phyloP scores from a whole-genome alignment of 495 filamentous ascomycete genomes.

The Hypoxylon lenormandii region DNA sequence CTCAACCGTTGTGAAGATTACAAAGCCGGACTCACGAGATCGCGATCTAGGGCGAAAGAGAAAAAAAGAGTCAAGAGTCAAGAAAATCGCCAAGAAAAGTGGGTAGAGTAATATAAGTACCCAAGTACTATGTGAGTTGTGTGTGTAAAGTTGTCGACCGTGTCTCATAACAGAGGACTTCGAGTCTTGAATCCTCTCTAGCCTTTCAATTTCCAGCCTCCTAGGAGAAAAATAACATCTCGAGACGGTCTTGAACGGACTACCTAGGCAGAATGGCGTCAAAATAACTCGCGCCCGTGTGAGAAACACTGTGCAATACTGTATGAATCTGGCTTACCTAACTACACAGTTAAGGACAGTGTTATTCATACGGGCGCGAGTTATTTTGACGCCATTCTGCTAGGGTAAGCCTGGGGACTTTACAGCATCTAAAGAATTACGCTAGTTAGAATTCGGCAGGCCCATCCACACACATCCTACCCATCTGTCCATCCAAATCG shows the following conservation, averaged over 20 bases:
- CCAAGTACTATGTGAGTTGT: not conserved
- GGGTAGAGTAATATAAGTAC: slow-evolving; percentile 2
- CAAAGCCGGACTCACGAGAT: slow-evolving; percentile 27
- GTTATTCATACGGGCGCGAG: no score
- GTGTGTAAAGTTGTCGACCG: not conserved
- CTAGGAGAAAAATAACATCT: slow-evolving; percentile 16
- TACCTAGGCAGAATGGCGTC: no score
- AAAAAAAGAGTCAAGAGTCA: slow-evolving; percentile 22
- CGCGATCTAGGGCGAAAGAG: slow-evolving; percentile 31
- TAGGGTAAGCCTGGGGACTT: slow-evolving; percentile 6
- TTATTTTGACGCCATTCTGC: no score
- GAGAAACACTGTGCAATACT: no score
- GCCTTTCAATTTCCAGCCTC: not conserved
- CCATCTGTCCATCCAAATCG: slow-evolving; percentile 17
- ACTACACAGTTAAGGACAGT: no score
- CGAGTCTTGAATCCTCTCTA: slow-evolving; percentile 17
- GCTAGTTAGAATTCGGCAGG: slow-evolving; percentile 45
- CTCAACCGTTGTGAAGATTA: slow-evolving; percentile 12
- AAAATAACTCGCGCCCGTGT: no score
- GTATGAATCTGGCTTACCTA: no score
- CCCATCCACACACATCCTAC: slow-evolving; percentile 37
- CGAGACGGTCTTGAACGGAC: slow-evolving; percentile 22
- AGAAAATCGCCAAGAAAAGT: slow-evolving; percentile 21
- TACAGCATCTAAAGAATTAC: slow-evolving; percentile 9
- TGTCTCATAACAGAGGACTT: slow-evolving; percentile 33